Conservation (phyloP, 179 eudicot species). For the Spergularia azorica region DNA sequence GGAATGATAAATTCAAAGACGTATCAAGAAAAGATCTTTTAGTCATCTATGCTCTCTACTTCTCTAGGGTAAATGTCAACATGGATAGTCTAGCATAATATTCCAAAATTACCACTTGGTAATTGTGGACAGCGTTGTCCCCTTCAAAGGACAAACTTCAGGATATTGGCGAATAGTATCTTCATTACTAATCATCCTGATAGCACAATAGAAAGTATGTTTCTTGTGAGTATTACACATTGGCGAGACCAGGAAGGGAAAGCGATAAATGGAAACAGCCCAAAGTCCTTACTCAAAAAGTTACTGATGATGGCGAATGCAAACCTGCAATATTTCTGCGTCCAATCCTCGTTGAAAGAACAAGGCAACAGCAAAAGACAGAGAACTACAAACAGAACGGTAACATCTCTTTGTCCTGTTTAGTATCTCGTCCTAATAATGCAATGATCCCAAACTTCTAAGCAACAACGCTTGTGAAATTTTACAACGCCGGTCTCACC, state of each 20-base stretch:
- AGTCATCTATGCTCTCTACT: too few species aligned
- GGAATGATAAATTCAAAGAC: too few species aligned
- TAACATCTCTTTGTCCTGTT: background rate
- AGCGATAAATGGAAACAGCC: background rate
- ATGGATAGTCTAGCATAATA: background rate
- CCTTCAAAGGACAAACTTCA: background rate
- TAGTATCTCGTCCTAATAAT: background rate
- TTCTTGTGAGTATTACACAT: background rate
- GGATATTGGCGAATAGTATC: background rate
- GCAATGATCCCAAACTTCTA: too few species aligned
- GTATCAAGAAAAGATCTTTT: too few species aligned
- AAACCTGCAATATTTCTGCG: background rate
- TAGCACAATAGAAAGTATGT: background rate
- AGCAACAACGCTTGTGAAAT: too few species aligned
- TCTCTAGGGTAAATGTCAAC: background rate
- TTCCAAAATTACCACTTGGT: background rate
- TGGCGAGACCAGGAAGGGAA: background rate
- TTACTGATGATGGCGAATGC: background rate
- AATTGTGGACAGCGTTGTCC: background rate
- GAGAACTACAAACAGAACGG: background rate
- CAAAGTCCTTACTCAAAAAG: background rate
- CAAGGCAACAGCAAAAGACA: background rate
- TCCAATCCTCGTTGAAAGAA: constrained; percentile 4
- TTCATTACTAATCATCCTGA: background rate
- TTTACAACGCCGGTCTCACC: constrained; percentile 1